Percentiles rank a stretch among this genome's conserved stretches.
These are phyloP conservation scores for Mycotypha africana DNA, from an alignment of 371 early-diverging fungal genomes.

Conservation along the genomic window DNA sequence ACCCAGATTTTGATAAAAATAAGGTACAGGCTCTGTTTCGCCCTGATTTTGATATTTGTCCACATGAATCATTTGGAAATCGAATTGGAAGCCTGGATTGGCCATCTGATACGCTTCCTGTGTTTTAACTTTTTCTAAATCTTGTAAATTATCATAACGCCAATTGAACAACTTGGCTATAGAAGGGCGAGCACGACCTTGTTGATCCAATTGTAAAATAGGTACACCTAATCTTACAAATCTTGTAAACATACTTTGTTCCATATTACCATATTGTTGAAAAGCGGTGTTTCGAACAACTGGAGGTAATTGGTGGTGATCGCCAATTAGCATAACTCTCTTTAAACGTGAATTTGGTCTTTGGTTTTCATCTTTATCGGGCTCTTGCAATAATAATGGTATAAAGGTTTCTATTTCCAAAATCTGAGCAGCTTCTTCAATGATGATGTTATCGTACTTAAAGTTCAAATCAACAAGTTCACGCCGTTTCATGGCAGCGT, in stretches of 20 bases:
- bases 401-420: constrained; percentile 96
- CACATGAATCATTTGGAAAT: no score
- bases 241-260: constrained; percentile 88
- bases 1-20: no score
- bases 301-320: constrained; percentile 95
- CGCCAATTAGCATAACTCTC: constrained; percentile 94
- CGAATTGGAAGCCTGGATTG: no score
- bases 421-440: constrained; percentile 98
- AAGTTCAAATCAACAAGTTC: constrained; percentile 85
- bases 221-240: constrained; percentile 90
- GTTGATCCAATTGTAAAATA: constrained; percentile 73
- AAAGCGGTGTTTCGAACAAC: constrained; percentile 85
- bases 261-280: constrained; percentile 82
- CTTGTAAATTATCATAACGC: constrained; percentile 68
- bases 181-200: constrained; percentile 72
- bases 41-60: no score
- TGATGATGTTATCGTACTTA: constrained; percentile 90
- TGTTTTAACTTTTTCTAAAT: constrained; percentile 55
- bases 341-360: no score
- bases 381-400: constrained; percentile 79
- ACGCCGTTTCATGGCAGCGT: constrained; percentile 84
- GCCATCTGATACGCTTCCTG: no score
- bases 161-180: constrained; percentile 81
- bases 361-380: constrained; percentile 45
- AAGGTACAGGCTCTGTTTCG: no score